Conservation (phyloP, 176 grass and related monocot genomes). For the Raddia distichophylla region DNA sequence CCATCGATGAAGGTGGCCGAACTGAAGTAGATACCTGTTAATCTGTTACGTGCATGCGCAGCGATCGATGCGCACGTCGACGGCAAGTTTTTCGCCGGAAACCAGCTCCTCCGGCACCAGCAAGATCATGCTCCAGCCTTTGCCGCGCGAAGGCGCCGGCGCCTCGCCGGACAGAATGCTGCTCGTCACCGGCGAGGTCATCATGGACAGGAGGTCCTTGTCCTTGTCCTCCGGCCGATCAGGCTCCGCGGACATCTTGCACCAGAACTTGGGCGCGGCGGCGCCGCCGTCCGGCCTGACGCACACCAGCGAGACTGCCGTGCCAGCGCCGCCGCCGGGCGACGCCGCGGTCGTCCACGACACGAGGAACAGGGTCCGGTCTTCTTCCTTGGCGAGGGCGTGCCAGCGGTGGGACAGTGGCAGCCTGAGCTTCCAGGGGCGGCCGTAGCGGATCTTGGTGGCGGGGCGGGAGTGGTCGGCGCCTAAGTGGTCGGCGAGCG, state of each 20-base stretch:
- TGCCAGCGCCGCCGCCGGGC: background rate
- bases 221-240: background rate
- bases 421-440: background rate
- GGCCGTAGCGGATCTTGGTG: background rate
- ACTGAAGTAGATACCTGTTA: no score
- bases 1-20: no score
- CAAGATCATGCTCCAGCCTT: background rate
- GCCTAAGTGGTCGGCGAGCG: conserved; percentile 7
- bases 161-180: background rate
- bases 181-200: conserved; percentile 2
- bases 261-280: background rate
- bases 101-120: background rate
- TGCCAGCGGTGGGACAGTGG: conserved; percentile 13
- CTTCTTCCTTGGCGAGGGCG: background rate
- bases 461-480: background rate
- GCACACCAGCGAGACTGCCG: background rate
- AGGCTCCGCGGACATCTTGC: conserved; percentile 21
- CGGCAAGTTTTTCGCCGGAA: background rate
- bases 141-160: no score
- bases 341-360: background rate
- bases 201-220: background rate
- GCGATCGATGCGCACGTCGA: conserved; percentile 5
- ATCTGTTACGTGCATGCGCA: no score
- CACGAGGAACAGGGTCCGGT: conserved; percentile 25
- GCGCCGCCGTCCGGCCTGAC: background rate